Evolutionary conservation across 768 basidiomycete genomes (phyloP).

Genomic region (Leccinum disarticulatum): DNA sequence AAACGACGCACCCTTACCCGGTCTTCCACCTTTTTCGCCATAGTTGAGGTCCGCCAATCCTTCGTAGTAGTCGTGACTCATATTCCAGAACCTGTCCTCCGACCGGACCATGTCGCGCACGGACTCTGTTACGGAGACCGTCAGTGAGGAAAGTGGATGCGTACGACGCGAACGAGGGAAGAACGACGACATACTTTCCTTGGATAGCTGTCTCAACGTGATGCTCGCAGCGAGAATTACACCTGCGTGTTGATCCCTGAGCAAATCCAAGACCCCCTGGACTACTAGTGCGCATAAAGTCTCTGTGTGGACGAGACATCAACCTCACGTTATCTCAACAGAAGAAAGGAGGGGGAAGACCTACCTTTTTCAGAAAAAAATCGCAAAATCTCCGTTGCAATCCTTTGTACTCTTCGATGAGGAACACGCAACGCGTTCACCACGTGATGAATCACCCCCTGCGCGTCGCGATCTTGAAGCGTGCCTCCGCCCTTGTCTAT

Average conservation of each 20-base stretch:
- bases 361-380: slow-evolving; percentile 18
- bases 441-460: slow-evolving; percentile 11
- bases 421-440: slow-evolving; percentile 18
- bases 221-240: slow-evolving; percentile 19
- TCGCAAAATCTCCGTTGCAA: slow-evolving; percentile 14
- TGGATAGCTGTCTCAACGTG: slow-evolving; percentile 12
- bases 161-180: background rate
- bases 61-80: slow-evolving; percentile 23
- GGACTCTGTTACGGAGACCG: slow-evolving; percentile 1
- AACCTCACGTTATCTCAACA: background rate
- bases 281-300: slow-evolving; percentile 12
- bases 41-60: slow-evolving; percentile 14
- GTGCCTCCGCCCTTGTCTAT: slow-evolving; percentile 9
- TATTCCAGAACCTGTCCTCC: slow-evolving; percentile 14
- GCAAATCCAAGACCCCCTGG: slow-evolving; percentile 12
- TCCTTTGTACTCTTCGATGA: slow-evolving; percentile 17
- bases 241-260: slow-evolving; percentile 15
- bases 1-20: slow-evolving; percentile 9
- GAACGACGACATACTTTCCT: slow-evolving; percentile 14
- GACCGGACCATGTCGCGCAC: slow-evolving; percentile 18
- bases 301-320: slow-evolving; percentile 5
- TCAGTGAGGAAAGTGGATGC: background rate
- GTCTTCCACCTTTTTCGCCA: slow-evolving; percentile 13
- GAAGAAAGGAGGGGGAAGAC: background rate
- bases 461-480: slow-evolving; percentile 2